These are phyloP conservation scores for Kernera saxatilis DNA, from an alignment of 345 rosid species.

Conservation along the genomic window DNA sequence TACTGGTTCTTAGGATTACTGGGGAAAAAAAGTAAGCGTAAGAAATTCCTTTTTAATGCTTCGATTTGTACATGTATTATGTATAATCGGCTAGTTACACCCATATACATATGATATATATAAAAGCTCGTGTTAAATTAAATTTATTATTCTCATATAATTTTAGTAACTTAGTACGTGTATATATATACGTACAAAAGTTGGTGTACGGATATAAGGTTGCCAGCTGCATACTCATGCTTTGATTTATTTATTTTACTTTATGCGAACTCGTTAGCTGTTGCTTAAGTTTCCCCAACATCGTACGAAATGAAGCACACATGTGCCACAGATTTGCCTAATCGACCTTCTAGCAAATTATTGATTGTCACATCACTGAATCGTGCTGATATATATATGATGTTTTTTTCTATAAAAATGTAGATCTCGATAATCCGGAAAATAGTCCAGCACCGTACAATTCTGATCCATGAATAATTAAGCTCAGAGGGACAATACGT, in stretches of 20 bases:
- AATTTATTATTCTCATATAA: neutral
- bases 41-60: neutral
- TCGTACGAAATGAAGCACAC: constrained; percentile 20
- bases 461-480: no score
- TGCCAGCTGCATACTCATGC: neutral
- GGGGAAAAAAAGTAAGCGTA: constrained; percentile 26
- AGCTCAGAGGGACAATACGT: no score
- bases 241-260: neutral
- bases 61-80: no score
- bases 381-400: neutral
- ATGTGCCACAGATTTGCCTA: constrained; percentile 18
- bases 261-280: neutral
- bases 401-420: neutral
- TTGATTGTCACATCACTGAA: neutral
- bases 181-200: neutral
- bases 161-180: neutral
- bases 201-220: neutral
- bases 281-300: constrained; percentile 7
- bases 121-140: neutral
- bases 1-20: no score
- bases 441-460: neutral
- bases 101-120: neutral
- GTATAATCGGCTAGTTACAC: neutral
- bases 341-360: neutral
- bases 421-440: constrained; percentile 6